Evolutionary conservation across 2,329 filamentous ascomycete genomes (phyloP).

Genomic region (Neurospora crassa): DNA sequence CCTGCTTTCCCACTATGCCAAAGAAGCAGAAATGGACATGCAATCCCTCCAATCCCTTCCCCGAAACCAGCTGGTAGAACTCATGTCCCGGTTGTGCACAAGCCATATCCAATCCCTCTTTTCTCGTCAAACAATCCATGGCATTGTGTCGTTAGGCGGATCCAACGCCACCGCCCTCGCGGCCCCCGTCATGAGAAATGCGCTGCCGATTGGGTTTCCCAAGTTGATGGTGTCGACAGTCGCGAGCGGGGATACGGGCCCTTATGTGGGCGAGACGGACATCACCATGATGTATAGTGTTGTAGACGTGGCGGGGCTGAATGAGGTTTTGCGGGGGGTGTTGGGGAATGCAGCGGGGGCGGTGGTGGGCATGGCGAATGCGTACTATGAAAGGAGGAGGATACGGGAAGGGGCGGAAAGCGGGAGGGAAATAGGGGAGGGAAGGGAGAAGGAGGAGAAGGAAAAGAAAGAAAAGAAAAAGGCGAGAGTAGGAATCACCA

Average conservation of each 20-base stretch:
- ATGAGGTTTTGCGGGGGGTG: conserved; percentile 46
- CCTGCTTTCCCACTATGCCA: conserved; percentile 27
- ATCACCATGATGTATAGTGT: conserved; percentile 63
- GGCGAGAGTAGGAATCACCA: conserved; percentile 51
- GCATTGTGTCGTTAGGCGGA: conserved; percentile 50
- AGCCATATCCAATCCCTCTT: conserved; percentile 31
- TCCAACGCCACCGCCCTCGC: conserved; percentile 53
- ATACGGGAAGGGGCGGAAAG: neutral
- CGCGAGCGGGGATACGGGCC: conserved; percentile 54
- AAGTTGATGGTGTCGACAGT: conserved; percentile 64
- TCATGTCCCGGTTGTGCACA: conserved; percentile 41
- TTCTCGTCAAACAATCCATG: conserved; percentile 34
- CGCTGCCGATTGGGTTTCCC: conserved; percentile 55
- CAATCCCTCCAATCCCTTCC: conserved; percentile 25
- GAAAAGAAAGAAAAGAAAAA: conserved; percentile 24
- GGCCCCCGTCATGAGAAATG: conserved; percentile 49
- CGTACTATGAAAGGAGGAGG: conserved; percentile 24
- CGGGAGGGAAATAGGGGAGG: conserved; percentile 23
- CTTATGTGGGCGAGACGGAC: conserved; percentile 58
- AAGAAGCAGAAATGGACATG: conserved; percentile 20
- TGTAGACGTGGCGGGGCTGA: conserved; percentile 59
- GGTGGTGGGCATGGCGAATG: conserved; percentile 46
- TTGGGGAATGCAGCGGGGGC: conserved; percentile 54
- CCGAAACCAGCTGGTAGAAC: conserved; percentile 45
- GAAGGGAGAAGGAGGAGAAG: conserved; percentile 30